Percentiles rank a stretch among this genome's conserved stretches.
These are phyloP conservation scores for Phytophthora fragariaefolia DNA, from an alignment of 352 stramenopile species.

Conservation along the genomic window DNA sequence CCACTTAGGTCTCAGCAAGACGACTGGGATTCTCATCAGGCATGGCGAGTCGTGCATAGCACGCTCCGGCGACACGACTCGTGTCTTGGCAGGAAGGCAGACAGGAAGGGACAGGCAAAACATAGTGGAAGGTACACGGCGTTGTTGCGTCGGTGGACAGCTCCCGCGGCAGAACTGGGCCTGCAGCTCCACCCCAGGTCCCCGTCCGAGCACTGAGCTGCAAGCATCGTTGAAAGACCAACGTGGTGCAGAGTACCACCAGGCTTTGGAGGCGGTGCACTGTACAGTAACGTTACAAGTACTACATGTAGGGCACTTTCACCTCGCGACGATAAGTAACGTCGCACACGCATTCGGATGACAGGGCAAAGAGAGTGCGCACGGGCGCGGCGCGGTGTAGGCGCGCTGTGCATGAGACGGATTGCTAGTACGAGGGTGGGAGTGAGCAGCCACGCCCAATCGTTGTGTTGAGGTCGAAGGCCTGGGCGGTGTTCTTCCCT, in stretches of 20 bases:
- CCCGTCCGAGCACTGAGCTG: constrained; percentile 32
- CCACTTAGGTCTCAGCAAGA: constrained; percentile 36
- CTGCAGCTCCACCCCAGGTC: constrained; percentile 2
- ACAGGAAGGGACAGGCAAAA: constrained; percentile 31
- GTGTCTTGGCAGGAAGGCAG: constrained; percentile 11
- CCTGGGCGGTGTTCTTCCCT: neutral
- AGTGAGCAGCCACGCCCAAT: neutral
- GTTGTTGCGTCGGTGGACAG: constrained; percentile 24
- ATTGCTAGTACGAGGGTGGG: constrained; percentile 6
- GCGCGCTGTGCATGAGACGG: constrained; percentile 10
- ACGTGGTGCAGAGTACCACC: constrained; percentile 15
- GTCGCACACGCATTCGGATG: constrained; percentile 30
- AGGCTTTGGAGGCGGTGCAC: constrained; percentile 20
- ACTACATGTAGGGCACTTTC: too few relatives aligned
- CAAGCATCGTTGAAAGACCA: constrained; percentile 20
- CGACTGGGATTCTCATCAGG: constrained; percentile 35
- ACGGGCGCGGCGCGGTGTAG: constrained; percentile 8
- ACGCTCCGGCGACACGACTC: constrained; percentile 29
- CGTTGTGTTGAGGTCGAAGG: neutral
- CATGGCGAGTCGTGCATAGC: constrained; percentile 25
- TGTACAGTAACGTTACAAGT: constrained; percentile 6
- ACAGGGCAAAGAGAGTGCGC: constrained; percentile 32
- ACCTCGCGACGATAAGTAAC: constrained; percentile 6
- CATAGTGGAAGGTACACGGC: constrained; percentile 25
- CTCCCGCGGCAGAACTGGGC: constrained; percentile 4